Percentiles rank a stretch among this genome's conserved stretches.
These are phyloP conservation scores for Coccomyxa subellipsoidea DNA, from an alignment of 163 green algal genomes.

Conservation along the genomic window DNA sequence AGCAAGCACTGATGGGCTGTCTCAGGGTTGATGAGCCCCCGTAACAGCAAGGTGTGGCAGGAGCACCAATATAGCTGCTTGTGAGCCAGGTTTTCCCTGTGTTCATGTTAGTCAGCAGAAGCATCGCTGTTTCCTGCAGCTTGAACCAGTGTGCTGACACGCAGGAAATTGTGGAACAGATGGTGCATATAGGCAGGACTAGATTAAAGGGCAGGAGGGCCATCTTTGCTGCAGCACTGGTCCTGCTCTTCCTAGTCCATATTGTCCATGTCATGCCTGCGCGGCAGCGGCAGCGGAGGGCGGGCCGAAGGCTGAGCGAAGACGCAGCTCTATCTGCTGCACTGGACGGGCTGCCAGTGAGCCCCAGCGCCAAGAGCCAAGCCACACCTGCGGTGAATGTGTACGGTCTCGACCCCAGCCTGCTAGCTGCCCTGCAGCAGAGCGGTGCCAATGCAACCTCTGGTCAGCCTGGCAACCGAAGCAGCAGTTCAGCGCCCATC, in stretches of 20 bases:
- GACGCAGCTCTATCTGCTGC: neutral
- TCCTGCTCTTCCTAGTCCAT: neutral
- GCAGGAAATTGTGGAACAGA: neutral
- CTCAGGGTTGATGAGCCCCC: neutral
- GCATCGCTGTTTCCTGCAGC: neutral
- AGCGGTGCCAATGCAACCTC: neutral
- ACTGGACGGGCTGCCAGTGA: neutral
- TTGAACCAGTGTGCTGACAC: neutral
- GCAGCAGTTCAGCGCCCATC: neutral
- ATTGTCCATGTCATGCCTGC: neutral
- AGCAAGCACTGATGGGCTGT: no score
- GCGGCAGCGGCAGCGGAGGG: neutral
- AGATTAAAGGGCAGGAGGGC: neutral
- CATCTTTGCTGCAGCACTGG: neutral
- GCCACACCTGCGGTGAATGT: neutral
- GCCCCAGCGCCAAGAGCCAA: neutral
- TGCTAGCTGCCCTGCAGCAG: slow-evolving; percentile 3
- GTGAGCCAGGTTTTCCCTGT: neutral
- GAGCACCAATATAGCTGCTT: neutral
- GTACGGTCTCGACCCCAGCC: neutral
- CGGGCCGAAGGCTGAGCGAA: neutral
- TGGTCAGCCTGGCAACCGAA: neutral
- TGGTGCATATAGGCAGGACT: neutral
- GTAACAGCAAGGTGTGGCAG: neutral
- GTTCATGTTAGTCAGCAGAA: neutral